Base-by-base conservation (phyloP, 345 rosid species). In the Eucalyptus rudis region DNA sequence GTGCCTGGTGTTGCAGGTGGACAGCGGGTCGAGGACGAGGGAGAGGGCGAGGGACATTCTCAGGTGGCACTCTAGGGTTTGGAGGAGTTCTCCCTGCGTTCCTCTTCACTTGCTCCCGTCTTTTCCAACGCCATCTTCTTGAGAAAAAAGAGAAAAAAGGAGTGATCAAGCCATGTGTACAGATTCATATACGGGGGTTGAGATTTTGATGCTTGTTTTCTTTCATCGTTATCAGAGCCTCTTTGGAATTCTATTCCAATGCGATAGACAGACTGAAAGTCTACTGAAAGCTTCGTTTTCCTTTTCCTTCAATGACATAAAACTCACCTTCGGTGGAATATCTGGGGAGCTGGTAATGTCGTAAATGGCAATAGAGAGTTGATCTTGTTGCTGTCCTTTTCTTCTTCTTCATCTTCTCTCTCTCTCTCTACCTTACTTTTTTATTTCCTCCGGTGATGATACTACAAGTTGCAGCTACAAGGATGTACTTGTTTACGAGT, bases 11-110 rank as follows among this genome's bases (percentile, higher is more conserved):
- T 50, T 94, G 52, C 94, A 93, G 87, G 90, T 91, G 86, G 95
- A 93, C 33, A 43, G 90, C 6, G 87, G 92, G 81, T 40, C 88
- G 29, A 94, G 91, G 94, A 92, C 92, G 6, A 93, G 89, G 89
- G 96, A 94, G 58, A 93, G 88, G 90, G 95, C 93, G 8, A 93
- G 87, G 66, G 94, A 92, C 89, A 93, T 94, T 17, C 91, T 95
- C 27, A 93, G 87, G 91, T 31, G 92, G 93, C 95, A 95, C 84
- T 90, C 96, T 44, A 91, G 92, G 92, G 93, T 90, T 88, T 95
- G 97, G 97, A 93, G 90, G 88, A 89, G 45, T 44, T 91, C 94
- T 40, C 80, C 91, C 49, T 94, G 97, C 84, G 88, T 95, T 85
- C 96, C 96, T 45, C 24, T 91, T 45, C 89, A 92, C 88, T 91